Conservation (phyloP, 1,284 basidiomycete genomes). For the Cutaneotrichosporon sp. region DNA sequence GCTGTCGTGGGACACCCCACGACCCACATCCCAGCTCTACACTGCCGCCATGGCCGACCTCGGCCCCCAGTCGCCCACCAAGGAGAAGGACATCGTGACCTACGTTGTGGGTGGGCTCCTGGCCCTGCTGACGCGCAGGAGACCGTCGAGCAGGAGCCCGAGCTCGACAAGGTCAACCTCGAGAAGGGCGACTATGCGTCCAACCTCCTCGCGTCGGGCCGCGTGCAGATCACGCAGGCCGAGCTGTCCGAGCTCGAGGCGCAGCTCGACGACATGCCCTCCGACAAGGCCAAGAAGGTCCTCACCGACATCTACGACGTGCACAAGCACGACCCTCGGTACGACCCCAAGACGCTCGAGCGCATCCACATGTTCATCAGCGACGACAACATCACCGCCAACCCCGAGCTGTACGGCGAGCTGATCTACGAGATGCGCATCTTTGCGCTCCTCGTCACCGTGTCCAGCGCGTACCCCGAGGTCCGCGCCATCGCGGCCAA, state of each 20-base stretch:
- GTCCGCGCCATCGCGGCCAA: slow-evolving; percentile 80
- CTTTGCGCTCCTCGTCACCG: slow-evolving; percentile 39
- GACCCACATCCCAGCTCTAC: background rate
- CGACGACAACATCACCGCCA: slow-evolving; percentile 6
- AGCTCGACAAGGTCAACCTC: slow-evolving; percentile 2
- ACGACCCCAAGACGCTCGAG: slow-evolving; percentile 15
- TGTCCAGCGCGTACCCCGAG: slow-evolving; percentile 76
- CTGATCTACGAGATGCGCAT: slow-evolving; percentile 44
- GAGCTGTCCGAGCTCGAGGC: slow-evolving; percentile 16
- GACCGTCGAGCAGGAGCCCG: background rate
- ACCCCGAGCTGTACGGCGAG: slow-evolving; percentile 17
- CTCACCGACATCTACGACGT: slow-evolving; percentile 13
- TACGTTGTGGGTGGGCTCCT: slow-evolving; percentile 1
- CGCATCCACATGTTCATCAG: slow-evolving; percentile 20
- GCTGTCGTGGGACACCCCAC: background rate
- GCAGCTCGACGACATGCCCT: slow-evolving; percentile 16
- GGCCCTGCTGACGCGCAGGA: background rate
- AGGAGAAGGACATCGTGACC: slow-evolving; percentile 9
- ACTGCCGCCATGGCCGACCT: slow-evolving; percentile 2
- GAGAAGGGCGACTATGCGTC: slow-evolving; percentile 10
- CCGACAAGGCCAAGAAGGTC: slow-evolving; percentile 16
- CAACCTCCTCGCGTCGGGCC: slow-evolving; percentile 14
- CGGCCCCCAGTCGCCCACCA: background rate
- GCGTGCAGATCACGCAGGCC: slow-evolving; percentile 17
- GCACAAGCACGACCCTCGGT: slow-evolving; percentile 23